Base-by-base conservation (phyloP, 768 basidiomycete genomes). In the Rhodosporidiobolus sp. region DNA sequence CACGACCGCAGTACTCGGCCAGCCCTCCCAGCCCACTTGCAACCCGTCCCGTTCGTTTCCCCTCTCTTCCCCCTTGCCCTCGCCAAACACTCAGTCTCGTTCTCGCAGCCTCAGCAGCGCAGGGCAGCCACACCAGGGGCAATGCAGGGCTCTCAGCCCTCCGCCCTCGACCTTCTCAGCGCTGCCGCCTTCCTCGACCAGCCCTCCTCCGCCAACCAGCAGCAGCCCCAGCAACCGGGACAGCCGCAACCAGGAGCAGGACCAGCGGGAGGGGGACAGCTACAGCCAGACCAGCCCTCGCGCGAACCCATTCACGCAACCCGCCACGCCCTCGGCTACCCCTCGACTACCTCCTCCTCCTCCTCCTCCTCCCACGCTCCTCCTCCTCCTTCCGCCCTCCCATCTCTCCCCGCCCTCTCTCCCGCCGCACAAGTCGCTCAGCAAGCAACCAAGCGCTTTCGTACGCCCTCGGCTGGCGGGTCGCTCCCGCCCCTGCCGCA, bases 91-190 rank as follows among this genome's bases (percentile, higher is more conserved):
- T 43, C 38, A 43, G 8, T 43, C 38, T 7, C 38, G 7, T 14
- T 14, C 38, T 43, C 38, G 14, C 38, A 43, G 38, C 38, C 38
- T 7, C 7, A 43, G 8, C 38, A 43, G 14, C 8, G 38, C 8
- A 7, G 8, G 38, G 14, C 38, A 43, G 38, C 38, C 38, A 43
- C 38, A 43, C 38, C 38, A 43, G 8, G 7, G 38, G 38, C 52
- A 6, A 28, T 52, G 52, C 52, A 52, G n/a, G n/a, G 10, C 3
- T 11, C 26, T 7, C 26, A 52, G 72, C 63, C 62, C 9, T 67
- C 69, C 3, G 69, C 73, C 12, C 70, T 71, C 66, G 73, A 71
- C 69, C 65, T 71, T 35, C 66, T 75, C 46, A 61, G 62, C 43
- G 65, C 70, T 4, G 69, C 73, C 28, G 73, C 73, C 10, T 46